phyloP scores from a whole-genome alignment of 768 basidiomycete species.

The Tylopilus vinaceipallidus region DNA sequence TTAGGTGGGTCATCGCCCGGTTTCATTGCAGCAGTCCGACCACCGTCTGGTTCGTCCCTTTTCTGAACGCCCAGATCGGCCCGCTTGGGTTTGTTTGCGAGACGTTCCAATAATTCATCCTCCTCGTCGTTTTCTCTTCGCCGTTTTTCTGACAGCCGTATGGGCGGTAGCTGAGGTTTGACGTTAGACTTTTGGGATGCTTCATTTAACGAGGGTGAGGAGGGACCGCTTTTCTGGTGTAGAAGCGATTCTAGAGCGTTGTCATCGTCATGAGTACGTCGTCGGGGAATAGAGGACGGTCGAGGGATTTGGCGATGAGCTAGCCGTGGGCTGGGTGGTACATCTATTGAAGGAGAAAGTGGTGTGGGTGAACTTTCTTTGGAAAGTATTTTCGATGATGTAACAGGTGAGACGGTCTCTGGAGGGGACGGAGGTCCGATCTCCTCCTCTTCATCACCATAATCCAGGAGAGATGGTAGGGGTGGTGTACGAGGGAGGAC shows the following conservation, averaged over 20 bases:
- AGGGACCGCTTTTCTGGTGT: constrained; percentile 34
- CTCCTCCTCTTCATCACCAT: constrained; percentile 63
- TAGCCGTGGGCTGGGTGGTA: constrained; percentile 38
- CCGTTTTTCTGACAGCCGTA: constrained; percentile 68
- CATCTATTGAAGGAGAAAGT: constrained; percentile 33
- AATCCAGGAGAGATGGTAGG: constrained; percentile 68
- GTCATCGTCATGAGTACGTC: constrained; percentile 44
- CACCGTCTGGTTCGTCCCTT: constrained; percentile 27
- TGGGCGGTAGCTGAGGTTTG: constrained; percentile 37
- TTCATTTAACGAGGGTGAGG: constrained; percentile 37
- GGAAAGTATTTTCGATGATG: constrained; percentile 11
- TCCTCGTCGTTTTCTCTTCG: constrained; percentile 71
- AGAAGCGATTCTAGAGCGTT: constrained; percentile 56
- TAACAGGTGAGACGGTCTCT: constrained; percentile 8
- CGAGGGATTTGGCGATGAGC: constrained; percentile 37
- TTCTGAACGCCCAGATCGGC: constrained; percentile 49
- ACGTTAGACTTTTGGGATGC: constrained; percentile 27
- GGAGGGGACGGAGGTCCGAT: constrained; percentile 18
- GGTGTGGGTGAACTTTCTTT: constrained; percentile 24
- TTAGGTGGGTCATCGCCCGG: constrained; percentile 47
- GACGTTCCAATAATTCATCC: constrained; percentile 59
- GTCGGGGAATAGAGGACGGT: constrained; percentile 45
- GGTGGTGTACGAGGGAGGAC: constrained; percentile 48
- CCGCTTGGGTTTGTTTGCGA: constrained; percentile 58
- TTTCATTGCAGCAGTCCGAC: constrained; percentile 28